phyloP scores from a whole-genome alignment of 2,329 filamentous ascomycete genomes.

The Calonectria hongkongensis region DNA sequence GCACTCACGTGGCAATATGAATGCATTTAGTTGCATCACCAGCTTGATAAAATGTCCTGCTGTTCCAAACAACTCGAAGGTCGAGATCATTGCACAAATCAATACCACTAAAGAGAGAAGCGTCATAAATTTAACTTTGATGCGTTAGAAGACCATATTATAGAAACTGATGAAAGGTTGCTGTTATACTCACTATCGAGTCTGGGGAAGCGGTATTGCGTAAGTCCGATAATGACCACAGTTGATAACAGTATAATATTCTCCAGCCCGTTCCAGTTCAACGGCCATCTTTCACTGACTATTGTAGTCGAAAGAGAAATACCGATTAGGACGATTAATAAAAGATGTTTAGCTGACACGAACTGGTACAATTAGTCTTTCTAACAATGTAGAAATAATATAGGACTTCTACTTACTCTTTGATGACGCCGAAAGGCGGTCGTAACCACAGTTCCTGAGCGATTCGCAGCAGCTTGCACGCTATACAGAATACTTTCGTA shows the following conservation, averaged over 20 bases:
- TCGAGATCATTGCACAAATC: background rate
- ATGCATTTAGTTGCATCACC: background rate
- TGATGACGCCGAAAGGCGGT: background rate
- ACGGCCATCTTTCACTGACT: background rate
- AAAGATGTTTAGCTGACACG: background rate
- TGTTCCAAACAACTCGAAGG: background rate
- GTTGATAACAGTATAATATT: background rate
- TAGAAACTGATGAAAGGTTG: background rate
- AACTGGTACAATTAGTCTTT: background rate
- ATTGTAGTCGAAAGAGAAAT: constrained; percentile 3
- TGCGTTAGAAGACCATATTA: background rate
- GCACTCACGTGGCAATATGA: background rate
- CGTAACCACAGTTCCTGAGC: background rate
- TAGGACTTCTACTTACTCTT: background rate
- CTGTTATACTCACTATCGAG: background rate
- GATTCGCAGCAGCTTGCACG: background rate
- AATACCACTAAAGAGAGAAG: background rate
- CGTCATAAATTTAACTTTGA: background rate
- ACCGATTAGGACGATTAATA: background rate
- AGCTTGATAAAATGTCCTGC: background rate
- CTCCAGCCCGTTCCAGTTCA: background rate
- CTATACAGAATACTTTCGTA: constrained; percentile 2
- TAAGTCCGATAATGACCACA: background rate
- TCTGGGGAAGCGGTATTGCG: background rate
- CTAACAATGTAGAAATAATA: too few species aligned